Percentiles rank a stretch among this genome's conserved stretches.
Evolutionary conservation across 2,329 filamentous ascomycete genomes (phyloP).

Genomic region (Cladosporium sp.): DNA sequence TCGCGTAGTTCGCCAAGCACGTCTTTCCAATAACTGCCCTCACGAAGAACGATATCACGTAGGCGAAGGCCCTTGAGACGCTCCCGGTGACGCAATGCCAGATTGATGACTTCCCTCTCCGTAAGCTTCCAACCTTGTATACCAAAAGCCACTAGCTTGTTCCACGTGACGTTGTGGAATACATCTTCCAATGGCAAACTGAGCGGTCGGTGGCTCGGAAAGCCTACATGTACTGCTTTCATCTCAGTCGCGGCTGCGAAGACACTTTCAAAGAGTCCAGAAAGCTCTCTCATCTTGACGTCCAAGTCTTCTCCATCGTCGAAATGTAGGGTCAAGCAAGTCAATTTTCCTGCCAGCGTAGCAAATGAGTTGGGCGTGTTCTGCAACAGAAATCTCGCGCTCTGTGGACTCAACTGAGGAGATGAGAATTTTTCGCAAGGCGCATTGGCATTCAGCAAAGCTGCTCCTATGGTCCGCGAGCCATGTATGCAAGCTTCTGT

Average conservation of each 20-base stretch:
- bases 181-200: constrained; percentile 59
- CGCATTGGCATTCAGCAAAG: constrained; percentile 56
- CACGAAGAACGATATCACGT: constrained; percentile 60
- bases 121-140: constrained; percentile 65
- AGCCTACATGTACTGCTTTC: constrained; percentile 64
- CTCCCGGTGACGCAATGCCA: constrained; percentile 57
- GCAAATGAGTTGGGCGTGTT: constrained; percentile 51
- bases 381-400: constrained; percentile 53
- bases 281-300: constrained; percentile 58
- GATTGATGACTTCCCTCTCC: constrained; percentile 59
- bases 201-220: constrained; percentile 58
- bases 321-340: constrained; percentile 64
- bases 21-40: constrained; percentile 61
- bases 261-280: constrained; percentile 57
- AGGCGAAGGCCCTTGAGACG: constrained; percentile 61
- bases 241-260: constrained; percentile 62
- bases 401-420: constrained; percentile 62
- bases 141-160: constrained; percentile 62
- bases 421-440: constrained; percentile 61
- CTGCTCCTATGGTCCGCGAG: constrained; percentile 58
- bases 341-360: constrained; percentile 57
- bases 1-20: constrained; percentile 58
- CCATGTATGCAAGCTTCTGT: constrained; percentile 63
- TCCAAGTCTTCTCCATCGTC: constrained; percentile 59
- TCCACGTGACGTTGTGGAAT: constrained; percentile 64